These are phyloP conservation scores for Kuraishia molischiana DNA, from an alignment of 805 yeast species.

Conservation along the genomic window DNA sequence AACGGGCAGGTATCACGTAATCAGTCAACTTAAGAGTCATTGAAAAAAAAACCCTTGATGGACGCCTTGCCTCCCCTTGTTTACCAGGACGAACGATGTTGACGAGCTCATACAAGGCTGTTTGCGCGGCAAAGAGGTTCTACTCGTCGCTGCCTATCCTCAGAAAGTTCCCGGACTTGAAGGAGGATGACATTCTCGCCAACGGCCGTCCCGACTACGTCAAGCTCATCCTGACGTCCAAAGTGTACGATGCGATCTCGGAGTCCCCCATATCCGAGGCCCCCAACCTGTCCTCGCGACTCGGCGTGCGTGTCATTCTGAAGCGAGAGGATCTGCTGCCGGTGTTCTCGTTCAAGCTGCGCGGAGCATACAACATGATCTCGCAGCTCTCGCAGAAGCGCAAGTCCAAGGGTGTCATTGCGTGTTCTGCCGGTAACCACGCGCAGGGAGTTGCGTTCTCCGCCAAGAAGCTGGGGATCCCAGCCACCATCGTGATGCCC, in stretches of 20 bases:
- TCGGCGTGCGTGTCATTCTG: slow-evolving; percentile 66
- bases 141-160: no score
- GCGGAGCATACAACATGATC: slow-evolving; percentile 98
- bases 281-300: slow-evolving; percentile 58
- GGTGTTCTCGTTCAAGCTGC: slow-evolving; percentile 88
- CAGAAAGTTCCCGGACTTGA: slow-evolving; percentile 34
- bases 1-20: no score
- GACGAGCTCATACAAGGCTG: no score
- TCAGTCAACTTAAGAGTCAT: no score
- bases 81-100: no score
- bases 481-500: slow-evolving; percentile 98
- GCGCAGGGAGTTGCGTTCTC: slow-evolving; percentile 98
- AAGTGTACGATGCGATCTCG: slow-evolving; percentile 90
- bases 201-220: slow-evolving; percentile 87
- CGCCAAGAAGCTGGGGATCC: slow-evolving; percentile 75
- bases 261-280: slow-evolving; percentile 84
- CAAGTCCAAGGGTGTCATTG: slow-evolving; percentile 80
- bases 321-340: slow-evolving; percentile 93
- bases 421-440: slow-evolving; percentile 98
- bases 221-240: slow-evolving; percentile 78
- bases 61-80: no score
- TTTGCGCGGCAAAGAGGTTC: no score
- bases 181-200: slow-evolving; percentile 38
- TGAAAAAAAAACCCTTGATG: no score
- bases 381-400: slow-evolving; percentile 69